Conservation (phyloP, 805 yeast genomes). For the Metschnikowia orientalis region DNA sequence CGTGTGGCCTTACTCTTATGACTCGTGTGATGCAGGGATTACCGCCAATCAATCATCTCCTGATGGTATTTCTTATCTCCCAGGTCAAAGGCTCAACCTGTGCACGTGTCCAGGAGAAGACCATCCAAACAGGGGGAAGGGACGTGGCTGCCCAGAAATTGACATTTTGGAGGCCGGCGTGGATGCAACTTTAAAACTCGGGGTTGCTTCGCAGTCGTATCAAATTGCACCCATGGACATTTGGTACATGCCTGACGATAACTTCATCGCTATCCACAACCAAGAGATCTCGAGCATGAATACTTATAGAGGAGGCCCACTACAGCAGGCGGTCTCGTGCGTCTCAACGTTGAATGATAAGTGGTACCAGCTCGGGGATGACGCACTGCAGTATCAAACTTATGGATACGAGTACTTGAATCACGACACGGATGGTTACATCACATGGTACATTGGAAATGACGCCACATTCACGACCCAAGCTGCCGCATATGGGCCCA, state of each 20-base stretch:
- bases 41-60: slow-evolving; percentile 88
- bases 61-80: slow-evolving; percentile 83
- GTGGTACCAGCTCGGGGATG: slow-evolving; percentile 74
- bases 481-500: slow-evolving; percentile 36
- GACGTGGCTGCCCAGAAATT: slow-evolving; percentile 87
- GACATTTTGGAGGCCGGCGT: slow-evolving; percentile 87
- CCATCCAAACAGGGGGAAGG: slow-evolving; percentile 83
- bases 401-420: slow-evolving; percentile 76
- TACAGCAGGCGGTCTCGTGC: slow-evolving; percentile 88
- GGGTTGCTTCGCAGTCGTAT: slow-evolving; percentile 85
- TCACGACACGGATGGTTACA: slow-evolving; percentile 65
- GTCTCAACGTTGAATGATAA: slow-evolving; percentile 69
- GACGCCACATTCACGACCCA: slow-evolving; percentile 29
- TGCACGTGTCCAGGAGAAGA: slow-evolving; percentile 82
- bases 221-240: slow-evolving; percentile 93
- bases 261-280: slow-evolving; percentile 71
- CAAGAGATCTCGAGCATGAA: slow-evolving; percentile 71
- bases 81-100: slow-evolving; percentile 72
- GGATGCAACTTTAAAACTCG: slow-evolving; percentile 44
- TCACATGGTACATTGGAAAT: slow-evolving; percentile 83
- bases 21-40: slow-evolving; percentile 87
- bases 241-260: slow-evolving; percentile 91
- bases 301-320: slow-evolving; percentile 87
- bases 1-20: slow-evolving; percentile 91
- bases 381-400: slow-evolving; percentile 54